These are phyloP conservation scores for Quercus alba DNA, from an alignment of 306 rosid species.

Conservation along the genomic window DNA sequence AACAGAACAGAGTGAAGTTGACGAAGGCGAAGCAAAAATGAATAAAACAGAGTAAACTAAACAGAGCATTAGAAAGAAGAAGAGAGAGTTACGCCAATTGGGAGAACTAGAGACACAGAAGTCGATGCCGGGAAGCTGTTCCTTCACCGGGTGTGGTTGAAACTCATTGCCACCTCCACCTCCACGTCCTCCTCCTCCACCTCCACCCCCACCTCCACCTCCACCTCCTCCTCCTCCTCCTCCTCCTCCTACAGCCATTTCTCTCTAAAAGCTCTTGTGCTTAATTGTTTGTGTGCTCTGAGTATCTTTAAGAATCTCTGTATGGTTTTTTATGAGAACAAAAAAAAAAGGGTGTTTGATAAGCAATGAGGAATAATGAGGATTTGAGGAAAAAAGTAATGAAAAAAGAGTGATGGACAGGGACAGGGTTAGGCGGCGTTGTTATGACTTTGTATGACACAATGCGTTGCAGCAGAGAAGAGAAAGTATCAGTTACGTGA, in stretches of 20 bases:
- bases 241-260: constrained; percentile 13
- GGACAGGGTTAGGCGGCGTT: constrained; percentile 26
- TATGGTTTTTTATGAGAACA: not conserved
- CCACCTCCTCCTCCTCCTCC: constrained; percentile 29
- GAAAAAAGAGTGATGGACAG: not conserved
- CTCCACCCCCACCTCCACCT: constrained; percentile 30
- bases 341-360: not conserved
- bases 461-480: too few species aligned
- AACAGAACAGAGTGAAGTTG: not conserved
- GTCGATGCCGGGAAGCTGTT: constrained; percentile 77
- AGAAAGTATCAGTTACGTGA: too few species aligned
- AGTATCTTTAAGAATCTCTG: not conserved
- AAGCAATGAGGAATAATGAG: not conserved
- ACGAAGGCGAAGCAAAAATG: not conserved
- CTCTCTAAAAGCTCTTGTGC: not conserved
- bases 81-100: constrained; percentile 52
- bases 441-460: constrained; percentile 16
- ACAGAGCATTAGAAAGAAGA: not conserved
- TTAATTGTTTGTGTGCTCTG: not conserved
- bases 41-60: not conserved
- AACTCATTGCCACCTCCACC: constrained; percentile 34
- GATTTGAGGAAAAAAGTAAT: too few species aligned
- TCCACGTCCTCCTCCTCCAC: constrained; percentile 25
- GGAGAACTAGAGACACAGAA: constrained; percentile 77
- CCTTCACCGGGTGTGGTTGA: constrained; percentile 74